Evolutionary conservation across 2,329 filamentous ascomycete genomes (phyloP).

Genomic region (Metarhizium robertsii): DNA sequence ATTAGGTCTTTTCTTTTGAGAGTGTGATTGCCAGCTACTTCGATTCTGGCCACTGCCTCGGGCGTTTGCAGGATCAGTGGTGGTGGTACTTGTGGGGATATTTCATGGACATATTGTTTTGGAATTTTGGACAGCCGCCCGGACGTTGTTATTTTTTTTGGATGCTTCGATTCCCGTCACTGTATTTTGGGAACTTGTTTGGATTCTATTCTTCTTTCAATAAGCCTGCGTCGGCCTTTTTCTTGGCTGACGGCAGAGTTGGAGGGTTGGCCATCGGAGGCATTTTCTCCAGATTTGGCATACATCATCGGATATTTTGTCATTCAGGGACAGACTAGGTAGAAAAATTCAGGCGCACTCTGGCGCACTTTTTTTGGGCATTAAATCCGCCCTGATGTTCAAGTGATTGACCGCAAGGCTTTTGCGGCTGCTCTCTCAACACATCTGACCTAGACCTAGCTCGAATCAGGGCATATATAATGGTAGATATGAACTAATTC

Average conservation of each 20-base stretch:
- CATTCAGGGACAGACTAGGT: not conserved
- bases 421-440: too few species aligned
- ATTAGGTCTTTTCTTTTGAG: slow-evolving; percentile 9
- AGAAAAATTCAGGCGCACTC: not conserved
- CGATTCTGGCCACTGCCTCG: not conserved
- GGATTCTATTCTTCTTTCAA: not conserved
- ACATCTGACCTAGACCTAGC: too few species aligned
- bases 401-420: too few species aligned
- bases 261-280: not conserved
- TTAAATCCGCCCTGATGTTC: too few species aligned
- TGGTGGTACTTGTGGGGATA: not conserved
- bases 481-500: too few species aligned
- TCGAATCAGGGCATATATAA: too few species aligned
- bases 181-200: not conserved
- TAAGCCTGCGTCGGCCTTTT: not conserved
- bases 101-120: slow-evolving; percentile 2
- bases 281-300: not conserved
- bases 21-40: not conserved
- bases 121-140: not conserved
- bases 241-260: not conserved
- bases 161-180: not conserved
- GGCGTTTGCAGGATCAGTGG: not conserved
- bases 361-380: too few species aligned
- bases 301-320: not conserved
- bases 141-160: not conserved